A percentile compares a stretch with the other conserved stretches of the same genome.
These are phyloP conservation scores for Sarocladiaceae sp. DNA, from an alignment of 2,329 filamentous ascomycete genomes.

Conservation along the genomic window DNA sequence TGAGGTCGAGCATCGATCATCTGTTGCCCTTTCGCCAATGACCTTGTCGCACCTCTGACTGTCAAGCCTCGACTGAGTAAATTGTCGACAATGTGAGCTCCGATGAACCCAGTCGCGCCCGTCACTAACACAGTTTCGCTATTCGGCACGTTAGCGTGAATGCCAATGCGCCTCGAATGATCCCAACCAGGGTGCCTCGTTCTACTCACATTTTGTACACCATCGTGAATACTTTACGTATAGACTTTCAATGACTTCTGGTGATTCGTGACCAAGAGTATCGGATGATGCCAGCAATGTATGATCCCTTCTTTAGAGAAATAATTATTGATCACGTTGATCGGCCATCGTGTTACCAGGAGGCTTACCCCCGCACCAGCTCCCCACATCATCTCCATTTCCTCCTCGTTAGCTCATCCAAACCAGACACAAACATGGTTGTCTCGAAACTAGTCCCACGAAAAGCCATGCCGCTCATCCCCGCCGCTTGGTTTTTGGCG, in stretches of 20 bases:
- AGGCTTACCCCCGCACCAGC: not conserved
- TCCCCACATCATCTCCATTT: not conserved
- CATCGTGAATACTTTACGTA: too few relatives aligned
- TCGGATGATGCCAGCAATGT: not conserved
- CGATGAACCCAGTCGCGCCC: constrained; percentile 25
- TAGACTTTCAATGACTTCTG: not conserved
- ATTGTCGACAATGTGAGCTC: constrained; percentile 28
- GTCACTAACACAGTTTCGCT: constrained; percentile 18
- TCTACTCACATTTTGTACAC: not conserved
- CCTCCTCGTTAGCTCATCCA: not conserved
- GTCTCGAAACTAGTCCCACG: not conserved
- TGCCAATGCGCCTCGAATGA: not conserved
- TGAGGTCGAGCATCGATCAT: constrained; percentile 34
- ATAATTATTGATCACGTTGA: not conserved
- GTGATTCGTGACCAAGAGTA: not conserved
- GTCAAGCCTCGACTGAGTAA: constrained; percentile 24
- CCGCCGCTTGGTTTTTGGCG: not conserved
- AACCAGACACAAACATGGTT: not conserved
- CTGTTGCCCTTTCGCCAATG: constrained; percentile 22
- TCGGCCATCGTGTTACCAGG: not conserved
- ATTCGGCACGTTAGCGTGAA: not conserved
- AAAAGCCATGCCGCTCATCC: not conserved
- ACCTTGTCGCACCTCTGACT: constrained; percentile 27
- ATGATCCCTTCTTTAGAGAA: not conserved
- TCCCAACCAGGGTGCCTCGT: not conserved